A percentile compares a stretch with the other conserved stretches of the same genome.
These are phyloP conservation scores for Phytophthora boehmeriae DNA, from an alignment of 352 stramenopile genomes.

Conservation along the genomic window DNA sequence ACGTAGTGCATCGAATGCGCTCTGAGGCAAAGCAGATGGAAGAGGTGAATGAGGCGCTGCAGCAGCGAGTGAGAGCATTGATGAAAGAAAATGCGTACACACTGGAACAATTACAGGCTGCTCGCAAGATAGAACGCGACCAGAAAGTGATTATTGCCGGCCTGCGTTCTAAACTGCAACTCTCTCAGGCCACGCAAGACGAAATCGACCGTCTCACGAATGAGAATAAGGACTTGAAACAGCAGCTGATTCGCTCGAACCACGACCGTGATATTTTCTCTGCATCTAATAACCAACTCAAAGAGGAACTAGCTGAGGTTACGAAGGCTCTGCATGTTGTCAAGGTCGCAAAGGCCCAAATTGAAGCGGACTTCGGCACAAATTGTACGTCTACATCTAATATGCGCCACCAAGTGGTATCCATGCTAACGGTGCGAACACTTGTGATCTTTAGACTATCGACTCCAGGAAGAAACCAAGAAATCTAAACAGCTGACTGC, in stretches of 20 bases:
- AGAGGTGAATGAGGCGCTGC: slow-evolving; percentile 75
- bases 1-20: slow-evolving; percentile 63
- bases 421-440: slow-evolving; percentile 1
- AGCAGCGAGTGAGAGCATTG: slow-evolving; percentile 76
- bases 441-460: slow-evolving; percentile 40
- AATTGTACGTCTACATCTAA: slow-evolving; percentile 43
- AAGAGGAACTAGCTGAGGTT: slow-evolving; percentile 72
- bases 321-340: slow-evolving; percentile 65
- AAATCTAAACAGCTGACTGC: slow-evolving; percentile 49
- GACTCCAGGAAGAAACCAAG: slow-evolving; percentile 75
- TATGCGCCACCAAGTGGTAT: neutral
- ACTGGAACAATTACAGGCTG: slow-evolving; percentile 73
- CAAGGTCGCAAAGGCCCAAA: slow-evolving; percentile 73
- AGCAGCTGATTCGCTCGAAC: slow-evolving; percentile 70
- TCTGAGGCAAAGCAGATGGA: slow-evolving; percentile 76
- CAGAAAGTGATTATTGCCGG: slow-evolving; percentile 70
- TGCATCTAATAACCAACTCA: slow-evolving; percentile 76
- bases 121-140: slow-evolving; percentile 74
- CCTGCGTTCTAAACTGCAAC: slow-evolving; percentile 73
- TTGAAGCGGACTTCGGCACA: slow-evolving; percentile 73
- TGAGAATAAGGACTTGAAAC: slow-evolving; percentile 72
- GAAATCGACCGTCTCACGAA: slow-evolving; percentile 59
- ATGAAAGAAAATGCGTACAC: slow-evolving; percentile 81
- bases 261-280: slow-evolving; percentile 81
- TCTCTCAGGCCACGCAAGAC: slow-evolving; percentile 67